Evolutionary conservation across 2,329 filamentous ascomycete genomes (phyloP).

Genomic region (Fusarium sp.): DNA sequence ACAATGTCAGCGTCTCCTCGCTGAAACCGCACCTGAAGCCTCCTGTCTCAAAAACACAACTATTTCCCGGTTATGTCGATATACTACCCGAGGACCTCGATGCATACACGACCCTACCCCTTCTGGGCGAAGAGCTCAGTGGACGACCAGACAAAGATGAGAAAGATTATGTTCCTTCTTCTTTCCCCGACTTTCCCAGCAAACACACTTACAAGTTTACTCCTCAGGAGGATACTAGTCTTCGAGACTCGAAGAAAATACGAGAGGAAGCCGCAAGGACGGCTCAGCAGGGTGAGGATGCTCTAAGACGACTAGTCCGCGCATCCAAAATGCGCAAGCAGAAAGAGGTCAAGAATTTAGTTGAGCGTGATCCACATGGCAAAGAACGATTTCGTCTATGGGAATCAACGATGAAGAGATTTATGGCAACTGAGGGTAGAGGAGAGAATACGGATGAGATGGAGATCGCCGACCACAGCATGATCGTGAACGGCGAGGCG

Average conservation of each 20-base stretch:
- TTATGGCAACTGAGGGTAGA: constrained; percentile 51
- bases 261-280: constrained; percentile 66
- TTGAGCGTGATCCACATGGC: constrained; percentile 60
- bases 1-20: constrained; percentile 60
- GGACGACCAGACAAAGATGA: constrained; percentile 64
- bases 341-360: constrained; percentile 67
- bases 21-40: constrained; percentile 65
- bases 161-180: constrained; percentile 64
- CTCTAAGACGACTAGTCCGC: constrained; percentile 65
- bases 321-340: constrained; percentile 71
- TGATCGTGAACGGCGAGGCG: constrained; percentile 68
- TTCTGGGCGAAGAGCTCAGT: constrained; percentile 64
- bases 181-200: constrained; percentile 69
- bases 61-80: constrained; percentile 51
- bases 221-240: constrained; percentile 56
- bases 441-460: constrained; percentile 49
- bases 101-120: constrained; percentile 53
- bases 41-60: constrained; percentile 54
- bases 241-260: constrained; percentile 63
- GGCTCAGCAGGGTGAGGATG: constrained; percentile 69
- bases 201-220: constrained; percentile 71
- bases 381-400: constrained; percentile 66
- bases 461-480: constrained; percentile 69
- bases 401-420: constrained; percentile 67
- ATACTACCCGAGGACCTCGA: constrained; percentile 50